Conservation (phyloP, 208 protist genomes). For the Wallacemonas sp. region DNA sequence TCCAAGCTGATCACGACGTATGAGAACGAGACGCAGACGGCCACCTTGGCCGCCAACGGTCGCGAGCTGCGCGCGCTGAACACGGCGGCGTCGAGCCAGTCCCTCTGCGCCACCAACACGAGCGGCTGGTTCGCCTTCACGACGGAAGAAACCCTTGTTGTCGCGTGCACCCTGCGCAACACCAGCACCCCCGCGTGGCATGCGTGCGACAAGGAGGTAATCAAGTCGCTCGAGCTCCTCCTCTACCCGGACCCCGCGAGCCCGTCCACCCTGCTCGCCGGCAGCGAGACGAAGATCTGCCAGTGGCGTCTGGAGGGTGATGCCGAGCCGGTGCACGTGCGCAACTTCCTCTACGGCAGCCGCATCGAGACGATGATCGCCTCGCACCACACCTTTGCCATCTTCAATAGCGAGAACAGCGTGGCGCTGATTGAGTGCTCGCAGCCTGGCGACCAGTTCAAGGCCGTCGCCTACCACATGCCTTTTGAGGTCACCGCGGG, state of each 20-base stretch:
- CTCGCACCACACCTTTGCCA: conserved; percentile 63
- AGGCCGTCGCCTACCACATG: conserved; percentile 45
- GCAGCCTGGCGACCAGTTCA: conserved; percentile 20
- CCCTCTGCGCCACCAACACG: conserved; percentile 61
- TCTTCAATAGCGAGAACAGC: conserved; percentile 66
- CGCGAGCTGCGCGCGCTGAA: conserved; percentile 57
- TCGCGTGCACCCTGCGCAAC: conserved; percentile 84
- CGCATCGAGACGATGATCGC: conserved; percentile 60
- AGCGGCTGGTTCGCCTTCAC: conserved; percentile 88
- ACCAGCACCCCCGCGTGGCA: conserved; percentile 74
- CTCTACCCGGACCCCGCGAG: conserved; percentile 35
- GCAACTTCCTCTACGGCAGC: conserved; percentile 52
- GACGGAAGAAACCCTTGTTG: conserved; percentile 57
- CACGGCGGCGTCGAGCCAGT: conserved; percentile 28
- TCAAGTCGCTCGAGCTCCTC: conserved; percentile 66
- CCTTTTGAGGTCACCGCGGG: conserved; percentile 23
- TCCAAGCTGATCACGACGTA: conserved; percentile 71
- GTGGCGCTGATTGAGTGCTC: conserved; percentile 51
- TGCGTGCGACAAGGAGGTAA: conserved; percentile 55
- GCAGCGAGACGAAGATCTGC: conserved; percentile 40
- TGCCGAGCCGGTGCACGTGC: conserved; percentile 69
- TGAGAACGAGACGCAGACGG: conserved; percentile 42
- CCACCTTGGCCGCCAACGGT: conserved; percentile 48
- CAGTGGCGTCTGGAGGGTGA: conserved; percentile 76
- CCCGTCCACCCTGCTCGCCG: conserved; percentile 49